A percentile compares a stretch with the other conserved stretches of the same genome.
These are phyloP conservation scores for Crithidia mellificae DNA, from an alignment of 208 protist genomes.

Conservation along the genomic window DNA sequence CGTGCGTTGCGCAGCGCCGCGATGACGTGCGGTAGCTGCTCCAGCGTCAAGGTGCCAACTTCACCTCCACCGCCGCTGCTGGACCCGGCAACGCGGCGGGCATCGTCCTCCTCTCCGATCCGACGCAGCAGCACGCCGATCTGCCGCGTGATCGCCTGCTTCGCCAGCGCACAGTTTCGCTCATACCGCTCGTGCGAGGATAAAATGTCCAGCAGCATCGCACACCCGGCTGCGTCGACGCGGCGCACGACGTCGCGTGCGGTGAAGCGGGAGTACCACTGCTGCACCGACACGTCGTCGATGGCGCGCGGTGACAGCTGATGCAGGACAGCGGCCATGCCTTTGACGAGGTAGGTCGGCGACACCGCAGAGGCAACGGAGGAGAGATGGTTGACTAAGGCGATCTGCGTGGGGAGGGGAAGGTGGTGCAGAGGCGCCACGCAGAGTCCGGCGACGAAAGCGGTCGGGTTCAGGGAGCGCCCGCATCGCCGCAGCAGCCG, in stretches of 20 bases:
- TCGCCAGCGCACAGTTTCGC: constrained; percentile 43
- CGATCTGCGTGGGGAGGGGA: constrained; percentile 43
- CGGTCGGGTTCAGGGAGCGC: constrained; percentile 41
- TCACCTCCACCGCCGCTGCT: no score
- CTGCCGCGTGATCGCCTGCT: constrained; percentile 34
- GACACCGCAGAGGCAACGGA: constrained; percentile 50
- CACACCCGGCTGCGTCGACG: constrained; percentile 44
- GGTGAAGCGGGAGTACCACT: constrained; percentile 78
- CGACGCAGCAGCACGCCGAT: constrained; percentile 33
- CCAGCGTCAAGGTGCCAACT: constrained; percentile 27
- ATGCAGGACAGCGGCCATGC: constrained; percentile 41
- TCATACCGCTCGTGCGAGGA: constrained; percentile 31
- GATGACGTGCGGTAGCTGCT: constrained; percentile 40
- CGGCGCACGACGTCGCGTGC: constrained; percentile 55
- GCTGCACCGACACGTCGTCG: constrained; percentile 70
- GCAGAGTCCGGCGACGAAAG: constrained; percentile 74
- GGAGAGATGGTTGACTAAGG: constrained; percentile 70
- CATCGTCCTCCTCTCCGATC: constrained; percentile 9
- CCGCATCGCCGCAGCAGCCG: constrained; percentile 58
- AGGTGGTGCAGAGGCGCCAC: constrained; percentile 48
- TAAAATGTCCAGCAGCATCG: constrained; percentile 53
- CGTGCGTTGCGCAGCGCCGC: constrained; percentile 46
- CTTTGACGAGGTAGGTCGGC: constrained; percentile 49
- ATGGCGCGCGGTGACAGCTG: constrained; percentile 25
- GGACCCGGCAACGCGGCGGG: background rate